A percentile compares a stretch with the other conserved stretches of the same genome.
Conservation (phyloP, 2,329 filamentous ascomycete species). For the Fusarium xylarioides region DNA sequence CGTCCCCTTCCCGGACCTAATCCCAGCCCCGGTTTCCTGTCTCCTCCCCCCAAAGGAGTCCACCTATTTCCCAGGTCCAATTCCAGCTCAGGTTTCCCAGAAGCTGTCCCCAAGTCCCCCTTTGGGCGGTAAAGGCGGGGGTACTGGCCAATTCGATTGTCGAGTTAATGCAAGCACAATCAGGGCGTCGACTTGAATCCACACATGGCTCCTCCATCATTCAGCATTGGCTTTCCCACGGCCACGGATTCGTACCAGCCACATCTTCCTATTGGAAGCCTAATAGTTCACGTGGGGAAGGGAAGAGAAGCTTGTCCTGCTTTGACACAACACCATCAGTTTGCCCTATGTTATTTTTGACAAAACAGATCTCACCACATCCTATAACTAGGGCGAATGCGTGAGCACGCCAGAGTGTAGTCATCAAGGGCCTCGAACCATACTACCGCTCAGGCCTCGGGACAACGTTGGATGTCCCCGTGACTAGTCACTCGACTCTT, state of each 20-base stretch:
- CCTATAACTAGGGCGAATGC: constrained; percentile 20
- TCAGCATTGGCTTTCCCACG: constrained; percentile 38
- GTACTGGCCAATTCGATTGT: constrained; percentile 33
- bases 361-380: constrained; percentile 27
- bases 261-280: constrained; percentile 39
- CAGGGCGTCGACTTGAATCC: constrained; percentile 43
- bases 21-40: constrained; percentile 27
- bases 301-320: constrained; percentile 35
- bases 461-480: constrained; percentile 36
- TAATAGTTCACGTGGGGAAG: constrained; percentile 40
- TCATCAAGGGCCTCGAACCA: constrained; percentile 39
- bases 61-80: constrained; percentile 34
- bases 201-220: constrained; percentile 40
- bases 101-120: constrained; percentile 29
- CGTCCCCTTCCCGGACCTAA: constrained; percentile 22
- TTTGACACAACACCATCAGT: constrained; percentile 32
- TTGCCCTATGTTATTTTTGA: constrained; percentile 34
- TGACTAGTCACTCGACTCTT: constrained; percentile 40
- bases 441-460: constrained; percentile 34
- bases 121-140: constrained; percentile 43
- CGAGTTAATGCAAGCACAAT: constrained; percentile 41
- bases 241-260: constrained; percentile 32
- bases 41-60: constrained; percentile 27
- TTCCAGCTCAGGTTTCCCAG: constrained; percentile 28
- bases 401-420: constrained; percentile 31